Percentiles rank a stretch among this genome's conserved stretches.
Conservation (phyloP, 305 asterid genomes). For the Fraxinus floribunda region DNA sequence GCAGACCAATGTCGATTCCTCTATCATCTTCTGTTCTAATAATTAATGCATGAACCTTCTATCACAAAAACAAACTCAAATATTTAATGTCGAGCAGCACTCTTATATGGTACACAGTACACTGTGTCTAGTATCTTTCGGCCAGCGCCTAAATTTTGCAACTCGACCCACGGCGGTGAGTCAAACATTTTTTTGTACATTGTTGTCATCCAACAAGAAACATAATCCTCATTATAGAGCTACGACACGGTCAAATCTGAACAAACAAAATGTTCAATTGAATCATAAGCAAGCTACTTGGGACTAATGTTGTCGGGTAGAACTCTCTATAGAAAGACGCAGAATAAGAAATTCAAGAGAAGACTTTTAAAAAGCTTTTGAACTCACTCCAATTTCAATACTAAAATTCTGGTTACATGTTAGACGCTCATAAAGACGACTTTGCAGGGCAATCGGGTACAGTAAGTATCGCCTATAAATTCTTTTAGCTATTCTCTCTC, state of each 20-base stretch:
- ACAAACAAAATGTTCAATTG: not conserved
- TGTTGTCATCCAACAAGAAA: not conserved
- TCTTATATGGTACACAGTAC: not conserved
- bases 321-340: not conserved
- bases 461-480: not conserved
- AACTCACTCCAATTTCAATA: not conserved
- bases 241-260: not conserved
- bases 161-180: not conserved
- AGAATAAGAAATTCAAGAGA: too few relatives aligned
- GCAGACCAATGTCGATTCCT: not conserved
- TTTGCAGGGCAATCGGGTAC: not conserved
- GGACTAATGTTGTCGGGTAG: not conserved
- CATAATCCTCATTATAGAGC: not conserved
- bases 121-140: not conserved
- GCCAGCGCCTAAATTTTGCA: not conserved
- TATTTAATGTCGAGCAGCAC: not conserved
- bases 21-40: constrained; percentile 6
- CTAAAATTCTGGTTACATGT: not conserved
- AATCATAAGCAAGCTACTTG: not conserved
- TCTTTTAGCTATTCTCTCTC: not conserved
- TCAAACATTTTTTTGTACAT: not conserved
- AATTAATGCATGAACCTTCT: constrained; percentile 33
- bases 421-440: not conserved
- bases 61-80: constrained; percentile 37
- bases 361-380: not conserved